These are phyloP conservation scores for Solanum corneliomulleri DNA, from an alignment of 257 asterid genomes.

Conservation along the genomic window DNA sequence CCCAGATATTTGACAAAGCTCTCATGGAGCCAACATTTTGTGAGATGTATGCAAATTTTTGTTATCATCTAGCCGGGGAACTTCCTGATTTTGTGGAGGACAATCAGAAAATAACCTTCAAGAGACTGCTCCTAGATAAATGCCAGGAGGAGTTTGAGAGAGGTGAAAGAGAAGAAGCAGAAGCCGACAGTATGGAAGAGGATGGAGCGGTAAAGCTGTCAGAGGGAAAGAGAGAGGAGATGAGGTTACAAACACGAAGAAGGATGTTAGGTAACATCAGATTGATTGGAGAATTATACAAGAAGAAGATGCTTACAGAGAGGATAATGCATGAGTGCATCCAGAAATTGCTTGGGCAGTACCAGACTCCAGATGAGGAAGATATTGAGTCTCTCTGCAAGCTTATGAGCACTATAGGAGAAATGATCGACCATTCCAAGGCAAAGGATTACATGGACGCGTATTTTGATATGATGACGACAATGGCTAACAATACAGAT, in stretches of 20 bases:
- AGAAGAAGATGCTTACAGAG: conserved; percentile 26
- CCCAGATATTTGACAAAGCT: conserved; percentile 30
- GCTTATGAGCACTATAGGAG: conserved; percentile 26
- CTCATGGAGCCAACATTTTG: conserved; percentile 27
- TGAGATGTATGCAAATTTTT: conserved; percentile 28
- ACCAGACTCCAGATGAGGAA: conserved; percentile 24
- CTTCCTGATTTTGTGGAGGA: conserved; percentile 18
- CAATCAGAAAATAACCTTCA: conserved; percentile 16
- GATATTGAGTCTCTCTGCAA: conserved; percentile 25
- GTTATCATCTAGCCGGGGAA: conserved; percentile 14
- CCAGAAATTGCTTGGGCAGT: conserved; percentile 17
- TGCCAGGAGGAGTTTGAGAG: conserved; percentile 31
- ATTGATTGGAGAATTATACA: conserved; percentile 29
- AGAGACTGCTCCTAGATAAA: conserved; percentile 15
- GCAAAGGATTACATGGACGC: conserved; percentile 24
- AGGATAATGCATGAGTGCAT: conserved; percentile 26
- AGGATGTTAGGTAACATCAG: conserved; percentile 30
- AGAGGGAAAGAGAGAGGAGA: conserved; percentile 12
- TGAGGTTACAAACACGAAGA: conserved; percentile 12
- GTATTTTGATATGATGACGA: conserved; percentile 17
- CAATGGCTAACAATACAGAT: conserved; percentile 5
- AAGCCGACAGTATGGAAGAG: conserved; percentile 10
- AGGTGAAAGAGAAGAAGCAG: conserved; percentile 25
- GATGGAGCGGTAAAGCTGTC: conserved; percentile 7
- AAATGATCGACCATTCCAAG: conserved; percentile 17